Base-by-base conservation (phyloP, 1,284 basidiomycete genomes). In the Polyporus tsugae region DNA sequence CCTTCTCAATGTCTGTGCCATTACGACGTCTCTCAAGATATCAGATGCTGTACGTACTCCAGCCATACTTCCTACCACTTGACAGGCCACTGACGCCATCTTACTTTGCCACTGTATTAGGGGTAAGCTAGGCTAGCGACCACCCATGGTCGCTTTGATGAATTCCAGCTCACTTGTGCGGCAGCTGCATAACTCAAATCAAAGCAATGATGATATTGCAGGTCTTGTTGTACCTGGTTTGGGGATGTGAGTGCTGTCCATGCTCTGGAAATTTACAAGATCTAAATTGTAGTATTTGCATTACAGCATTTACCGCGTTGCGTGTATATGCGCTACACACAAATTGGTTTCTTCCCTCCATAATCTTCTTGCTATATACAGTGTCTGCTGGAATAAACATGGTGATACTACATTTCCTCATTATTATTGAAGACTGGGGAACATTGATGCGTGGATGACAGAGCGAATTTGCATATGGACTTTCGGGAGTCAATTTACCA, bases 381-480 rank as follows among this genome's bases (percentile, higher is more conserved):
- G 29, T 55, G 29, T 19, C 53, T 35, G 15, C 35, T 6, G 53
- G 53, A 17, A 55, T 33, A 29, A 22, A 55, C 29, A 7, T 55
- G 25, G 53, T 55, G 33, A 55, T 6, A 22, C 10, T 1, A 9
- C 53, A 17, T 15, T 55, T 17, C 7, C 33, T 10, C 19, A 7
- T 17, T 10, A 6, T 15, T 19, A 5, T 6, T 6, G 5, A 10
- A 11, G 9, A 19, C 33, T 3, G 6, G 17, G 25, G 15, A 10
- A 7, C 9, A 10, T 29, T 55, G 25, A 55, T 19, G 17, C 0
- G 13, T 35, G 17, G 2, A 29, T 33, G 15, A 33, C 25, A 55
- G 53, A 55, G 29, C 25, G 53, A 55, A 33, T 55, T 55, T 29
- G 53, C 15, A 4, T 55, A 17, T 55, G 53, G 53, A 55, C 29